Evolutionary conservation across 805 yeast species (phyloP), one percentile per base, ranked within the genome.

Genomic region (Nakazawaea anatomiae): DNA sequence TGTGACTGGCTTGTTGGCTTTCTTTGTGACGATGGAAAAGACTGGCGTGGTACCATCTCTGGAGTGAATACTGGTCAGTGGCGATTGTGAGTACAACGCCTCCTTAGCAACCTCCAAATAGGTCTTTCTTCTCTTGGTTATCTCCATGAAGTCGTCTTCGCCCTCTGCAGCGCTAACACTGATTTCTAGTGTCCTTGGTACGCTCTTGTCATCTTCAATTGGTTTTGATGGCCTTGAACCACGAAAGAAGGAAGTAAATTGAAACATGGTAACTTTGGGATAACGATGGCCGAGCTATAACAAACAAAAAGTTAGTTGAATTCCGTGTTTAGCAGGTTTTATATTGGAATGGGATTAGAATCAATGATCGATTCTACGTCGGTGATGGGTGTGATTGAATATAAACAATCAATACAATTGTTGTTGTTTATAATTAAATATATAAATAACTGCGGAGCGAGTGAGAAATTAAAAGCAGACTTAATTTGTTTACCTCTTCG

Each of bases 121-220:
- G 5, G 53, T 41, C 27, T 51, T 51, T 27, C 39, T 46, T 32
- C 53, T 36, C 14, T 50, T 51, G 25, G 50, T 46, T 25, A 51
- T 39, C 34, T 51, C 53, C 44, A 51, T 42, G 31, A 51, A 46
- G 9, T 46, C 53, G 4, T 51, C 53, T 18, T 51, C 53, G 14
- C 30, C 52, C 27, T 51, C 53, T 4, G 39, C 50, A 9, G 28
- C 36, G 14, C 36, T 39, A 35, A 46, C 40, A 30, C 35, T 42
- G 18, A 51, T 51, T 27, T 46, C 50, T 18, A 51, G 11, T 7
- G 44, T 8, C 12, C 36, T 36, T 43, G 53, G 53, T 11, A 51
- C 28, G 6, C 30, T 14, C 6, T 39, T 28, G 14, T n/a, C 29
- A n/a, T 30, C 47, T 12, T 32, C 40, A 12, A 10, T 30, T 18